A percentile compares a stretch with the other conserved stretches of the same genome.
Evolutionary conservation across 345 rosid genomes (phyloP).

Genomic region (Murraya koenigii): DNA sequence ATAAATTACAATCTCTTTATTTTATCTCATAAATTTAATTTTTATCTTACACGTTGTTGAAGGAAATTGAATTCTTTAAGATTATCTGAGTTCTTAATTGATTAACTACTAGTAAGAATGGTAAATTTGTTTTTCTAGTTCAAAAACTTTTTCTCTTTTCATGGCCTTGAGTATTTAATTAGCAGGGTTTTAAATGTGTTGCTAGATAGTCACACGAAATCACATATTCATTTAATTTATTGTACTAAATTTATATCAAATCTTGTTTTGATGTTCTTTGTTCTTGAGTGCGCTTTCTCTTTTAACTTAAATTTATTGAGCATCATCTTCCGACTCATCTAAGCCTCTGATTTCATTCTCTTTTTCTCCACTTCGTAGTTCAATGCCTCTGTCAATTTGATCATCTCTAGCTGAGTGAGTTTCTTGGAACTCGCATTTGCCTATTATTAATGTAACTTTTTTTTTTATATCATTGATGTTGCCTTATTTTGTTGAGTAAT

Average conservation of each 20-base stretch:
- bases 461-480: background rate
- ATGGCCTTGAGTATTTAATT: background rate
- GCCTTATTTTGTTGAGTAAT: background rate
- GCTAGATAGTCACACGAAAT: background rate
- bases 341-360: slow-evolving; percentile 43
- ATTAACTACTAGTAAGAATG: no score
- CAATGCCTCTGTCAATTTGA: slow-evolving; percentile 49
- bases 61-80: no score
- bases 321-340: slow-evolving; percentile 48
- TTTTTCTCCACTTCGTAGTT: slow-evolving; percentile 47
- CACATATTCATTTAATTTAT: background rate
- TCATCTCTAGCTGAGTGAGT: slow-evolving; percentile 56
- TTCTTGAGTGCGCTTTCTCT: slow-evolving; percentile 47
- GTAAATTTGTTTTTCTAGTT: no score
- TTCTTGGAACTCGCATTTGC: slow-evolving; percentile 26
- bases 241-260: background rate
- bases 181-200: background rate
- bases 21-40: no score
- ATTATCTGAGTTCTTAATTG: no score
- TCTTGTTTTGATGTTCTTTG: slow-evolving; percentile 27
- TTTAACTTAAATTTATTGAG: slow-evolving; percentile 32
- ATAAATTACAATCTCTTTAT: no score
- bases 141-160: background rate
- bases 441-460: no score
- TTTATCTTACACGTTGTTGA: no score